A percentile compares a stretch with the other conserved stretches of the same genome.
phyloP scores from a whole-genome alignment of 2,329 filamentous ascomycete genomes.

The Aschersonia sp. region DNA sequence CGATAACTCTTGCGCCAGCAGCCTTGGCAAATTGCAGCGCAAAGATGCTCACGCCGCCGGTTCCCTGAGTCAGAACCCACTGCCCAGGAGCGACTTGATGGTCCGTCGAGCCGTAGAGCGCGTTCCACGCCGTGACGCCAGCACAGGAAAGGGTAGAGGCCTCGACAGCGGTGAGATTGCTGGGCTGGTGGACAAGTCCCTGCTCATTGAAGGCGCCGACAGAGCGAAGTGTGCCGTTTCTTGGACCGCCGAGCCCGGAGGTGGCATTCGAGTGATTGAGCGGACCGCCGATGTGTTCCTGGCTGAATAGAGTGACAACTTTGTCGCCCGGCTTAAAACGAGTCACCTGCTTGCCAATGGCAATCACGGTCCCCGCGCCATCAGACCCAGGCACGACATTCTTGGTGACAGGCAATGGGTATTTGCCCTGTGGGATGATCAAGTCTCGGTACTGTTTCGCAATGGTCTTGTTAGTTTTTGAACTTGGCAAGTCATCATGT shows the following conservation, averaged over 20 bases:
- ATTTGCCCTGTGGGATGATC: constrained; percentile 29
- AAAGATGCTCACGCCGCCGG: constrained; percentile 53
- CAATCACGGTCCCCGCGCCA: constrained; percentile 36
- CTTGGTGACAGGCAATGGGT: constrained; percentile 13
- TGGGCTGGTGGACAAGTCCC: constrained; percentile 50
- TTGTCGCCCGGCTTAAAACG: constrained; percentile 36
- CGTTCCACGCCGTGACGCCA: constrained; percentile 51
- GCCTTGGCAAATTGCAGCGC: constrained; percentile 43
- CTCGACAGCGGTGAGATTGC: constrained; percentile 36
- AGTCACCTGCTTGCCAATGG: constrained; percentile 32
- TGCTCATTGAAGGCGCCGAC: constrained; percentile 53
- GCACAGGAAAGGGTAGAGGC: constrained; percentile 45
- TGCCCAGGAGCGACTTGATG: constrained; percentile 34
- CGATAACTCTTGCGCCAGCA: constrained; percentile 31
- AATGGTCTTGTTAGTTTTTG: background rate
- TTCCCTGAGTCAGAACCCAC: constrained; percentile 53
- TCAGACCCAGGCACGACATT: constrained; percentile 36
- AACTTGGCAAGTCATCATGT: background rate
- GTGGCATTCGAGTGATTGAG: constrained; percentile 16
- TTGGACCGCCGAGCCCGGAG: constrained; percentile 51
- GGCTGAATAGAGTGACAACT: constrained; percentile 47
- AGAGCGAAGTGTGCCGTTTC: constrained; percentile 54
- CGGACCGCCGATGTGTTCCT: constrained; percentile 32
- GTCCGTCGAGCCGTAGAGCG: constrained; percentile 40
- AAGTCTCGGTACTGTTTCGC: constrained; percentile 32